phyloP scores from a whole-genome alignment of 2,329 filamentous ascomycete species.

The Neofusicoccum sp. region DNA sequence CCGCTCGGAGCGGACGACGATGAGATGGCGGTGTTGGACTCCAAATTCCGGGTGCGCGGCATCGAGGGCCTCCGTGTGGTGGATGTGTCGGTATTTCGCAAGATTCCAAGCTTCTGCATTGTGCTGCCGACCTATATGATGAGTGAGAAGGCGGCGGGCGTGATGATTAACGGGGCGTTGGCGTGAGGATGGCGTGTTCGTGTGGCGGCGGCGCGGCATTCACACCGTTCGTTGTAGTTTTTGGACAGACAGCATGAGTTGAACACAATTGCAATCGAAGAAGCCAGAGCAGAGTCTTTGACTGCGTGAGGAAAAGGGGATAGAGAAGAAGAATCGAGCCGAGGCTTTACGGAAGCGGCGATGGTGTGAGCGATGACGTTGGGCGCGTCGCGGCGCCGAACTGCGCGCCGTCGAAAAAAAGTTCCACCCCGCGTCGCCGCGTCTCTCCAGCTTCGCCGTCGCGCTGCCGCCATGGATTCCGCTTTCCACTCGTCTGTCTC shows the following conservation, averaged over 20 bases:
- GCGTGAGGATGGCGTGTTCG: background rate
- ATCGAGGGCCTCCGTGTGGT: constrained; percentile 59
- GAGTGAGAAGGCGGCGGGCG: constrained; percentile 60
- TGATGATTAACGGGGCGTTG: constrained; percentile 22
- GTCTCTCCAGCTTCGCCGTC: background rate
- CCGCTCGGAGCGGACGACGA: constrained; percentile 56
- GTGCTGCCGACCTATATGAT: constrained; percentile 55
- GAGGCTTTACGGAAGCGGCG: background rate
- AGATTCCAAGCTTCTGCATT: constrained; percentile 55
- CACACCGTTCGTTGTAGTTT: background rate
- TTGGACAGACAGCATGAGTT: background rate
- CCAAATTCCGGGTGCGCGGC: constrained; percentile 57
- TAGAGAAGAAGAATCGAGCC: background rate
- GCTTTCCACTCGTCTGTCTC: background rate
- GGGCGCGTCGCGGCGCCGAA: background rate
- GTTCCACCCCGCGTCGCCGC: background rate
- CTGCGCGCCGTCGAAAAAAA: background rate
- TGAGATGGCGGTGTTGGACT: constrained; percentile 55
- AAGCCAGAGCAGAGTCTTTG: background rate
- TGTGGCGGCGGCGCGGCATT: no score
- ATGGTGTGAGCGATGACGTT: constrained; percentile 4
- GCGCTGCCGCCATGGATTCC: background rate
- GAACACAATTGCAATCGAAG: background rate
- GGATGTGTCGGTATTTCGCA: constrained; percentile 59
- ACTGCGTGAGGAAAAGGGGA: background rate